Evolutionary conservation across 148 eudicot species (phyloP), one percentile per base, ranked within the genome.

Genomic region (Polygonum maritimum): DNA sequence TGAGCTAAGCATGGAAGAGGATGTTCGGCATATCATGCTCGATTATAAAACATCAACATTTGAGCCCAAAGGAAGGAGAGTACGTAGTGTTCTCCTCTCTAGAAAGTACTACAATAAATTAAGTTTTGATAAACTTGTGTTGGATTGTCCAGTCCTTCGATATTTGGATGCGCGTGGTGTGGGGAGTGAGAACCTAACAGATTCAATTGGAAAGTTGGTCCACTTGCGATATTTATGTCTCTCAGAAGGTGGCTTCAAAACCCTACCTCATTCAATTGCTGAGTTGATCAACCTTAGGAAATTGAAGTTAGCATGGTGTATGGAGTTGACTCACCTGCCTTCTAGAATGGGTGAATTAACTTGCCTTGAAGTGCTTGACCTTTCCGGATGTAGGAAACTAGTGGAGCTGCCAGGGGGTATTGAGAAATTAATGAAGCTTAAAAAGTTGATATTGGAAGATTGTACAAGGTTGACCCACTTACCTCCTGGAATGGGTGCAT

Each of bases 131-230:
- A 60, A 22, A 60, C 0, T 60, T 10, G 36, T 60, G 35, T 62
- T 75, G 2, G 60, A 19, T 0, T 75, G 76, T 15, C 54, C 72
- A 12, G n/a, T 67, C 21, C 54, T 84, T 55, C 75, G 81, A 1
- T 71, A 67, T 69, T 52, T 80, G 74, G 81, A 80, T 75, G 8
- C 79, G 15, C 5, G n/a, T 12, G 0, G 14, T 1, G 36, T 41
- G 33, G 62, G 62, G 13, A 4, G 75, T 8, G 7, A 31, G 6
- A 21, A 13, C 69, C n/a, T 79, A 45, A 75, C 85, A 18, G 38
- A 35, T 48, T 78, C 87, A 8, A 76, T 80, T 0, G 69, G 77
- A 15, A 54, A 45, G n/a, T 41, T 78, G 36, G 22, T 54, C 11
- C 78, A 67, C 38, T 74, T 82, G 45, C 57, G 55, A 9, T 63